Conservation (phyloP, 2,329 filamentous ascomycete genomes). For the Colletotrichum sp. region DNA sequence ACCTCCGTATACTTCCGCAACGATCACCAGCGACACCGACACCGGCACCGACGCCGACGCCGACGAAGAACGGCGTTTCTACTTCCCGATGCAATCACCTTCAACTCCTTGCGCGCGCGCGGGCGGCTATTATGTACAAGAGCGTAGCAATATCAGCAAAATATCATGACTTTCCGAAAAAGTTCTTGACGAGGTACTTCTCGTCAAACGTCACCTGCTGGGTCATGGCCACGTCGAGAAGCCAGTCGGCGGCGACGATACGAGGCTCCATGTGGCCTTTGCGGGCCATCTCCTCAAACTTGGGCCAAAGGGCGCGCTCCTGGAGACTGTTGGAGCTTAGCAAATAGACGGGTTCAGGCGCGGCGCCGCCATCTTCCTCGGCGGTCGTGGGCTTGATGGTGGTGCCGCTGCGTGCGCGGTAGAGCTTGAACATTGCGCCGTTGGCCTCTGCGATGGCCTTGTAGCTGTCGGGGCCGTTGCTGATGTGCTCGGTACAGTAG, state of each 20-base stretch:
- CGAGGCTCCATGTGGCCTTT: constrained; percentile 80
- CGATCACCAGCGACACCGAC: neutral
- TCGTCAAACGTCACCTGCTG: constrained; percentile 77
- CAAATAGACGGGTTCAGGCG: constrained; percentile 79
- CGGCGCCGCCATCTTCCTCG: constrained; percentile 64
- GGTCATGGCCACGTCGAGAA: constrained; percentile 87
- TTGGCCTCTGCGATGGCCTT: constrained; percentile 87
- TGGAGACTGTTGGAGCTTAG: constrained; percentile 71
- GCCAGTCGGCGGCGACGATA: constrained; percentile 87
- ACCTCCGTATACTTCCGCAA: neutral
- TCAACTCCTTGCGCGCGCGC: neutral
- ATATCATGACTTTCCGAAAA: constrained; percentile 31
- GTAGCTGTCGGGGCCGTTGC: constrained; percentile 84
- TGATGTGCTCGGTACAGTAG: constrained; percentile 82
- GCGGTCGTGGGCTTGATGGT: constrained; percentile 67
- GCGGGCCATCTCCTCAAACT: constrained; percentile 79
- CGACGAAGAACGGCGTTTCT: neutral
- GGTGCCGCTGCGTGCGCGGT: constrained; percentile 73
- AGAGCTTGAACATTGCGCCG: constrained; percentile 81
- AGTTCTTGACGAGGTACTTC: constrained; percentile 60
- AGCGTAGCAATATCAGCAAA: neutral
- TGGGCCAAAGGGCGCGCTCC: constrained; percentile 78
- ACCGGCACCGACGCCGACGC: neutral
- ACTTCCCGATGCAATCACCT: neutral
- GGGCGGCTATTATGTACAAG: neutral